A percentile compares a stretch with the other conserved stretches of the same genome.
These are phyloP conservation scores for Novymonas esmeraldas DNA, from an alignment of 208 protist genomes.

Conservation along the genomic window DNA sequence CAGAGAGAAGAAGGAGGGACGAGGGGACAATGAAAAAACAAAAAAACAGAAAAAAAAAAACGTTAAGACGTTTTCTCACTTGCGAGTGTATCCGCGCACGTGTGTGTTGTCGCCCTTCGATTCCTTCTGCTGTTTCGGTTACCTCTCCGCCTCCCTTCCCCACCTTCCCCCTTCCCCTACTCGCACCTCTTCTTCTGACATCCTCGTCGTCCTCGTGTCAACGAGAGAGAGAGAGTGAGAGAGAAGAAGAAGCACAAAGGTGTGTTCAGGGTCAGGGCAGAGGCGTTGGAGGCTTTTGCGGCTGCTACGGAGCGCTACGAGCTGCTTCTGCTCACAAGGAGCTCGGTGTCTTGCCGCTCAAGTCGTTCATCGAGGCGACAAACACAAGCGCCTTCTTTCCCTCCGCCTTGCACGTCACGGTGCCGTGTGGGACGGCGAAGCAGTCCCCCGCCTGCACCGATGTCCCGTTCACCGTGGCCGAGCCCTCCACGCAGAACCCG, in stretches of 20 bases:
- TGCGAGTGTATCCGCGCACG: neutral
- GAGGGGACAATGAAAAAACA: neutral
- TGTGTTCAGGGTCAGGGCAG: neutral
- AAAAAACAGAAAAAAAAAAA: neutral
- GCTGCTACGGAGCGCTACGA: neutral
- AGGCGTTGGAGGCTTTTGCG: neutral
- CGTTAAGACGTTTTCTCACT: neutral
- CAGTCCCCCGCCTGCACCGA: conserved; percentile 65
- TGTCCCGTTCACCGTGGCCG: conserved; percentile 69
- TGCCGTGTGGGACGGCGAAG: conserved; percentile 83
- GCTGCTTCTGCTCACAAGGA: conserved; percentile 5
- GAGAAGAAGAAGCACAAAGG: conserved; percentile 12
- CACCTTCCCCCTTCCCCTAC: too few species aligned
- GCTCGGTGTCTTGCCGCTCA: conserved; percentile 7
- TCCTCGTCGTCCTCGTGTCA: neutral
- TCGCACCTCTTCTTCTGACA: too few species aligned
- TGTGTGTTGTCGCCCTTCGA: neutral
- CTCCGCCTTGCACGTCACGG: conserved; percentile 56
- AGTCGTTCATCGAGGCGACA: conserved; percentile 79
- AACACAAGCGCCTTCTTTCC: conserved; percentile 69
- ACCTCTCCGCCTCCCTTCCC: too few species aligned
- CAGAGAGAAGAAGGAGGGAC: neutral
- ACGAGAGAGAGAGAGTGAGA: neutral
- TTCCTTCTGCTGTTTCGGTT: too few species aligned
- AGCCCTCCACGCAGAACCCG: conserved; percentile 82